Base-by-base conservation (phyloP, 2,329 filamentous ascomycete species). In the Grosmannia huntii region DNA sequence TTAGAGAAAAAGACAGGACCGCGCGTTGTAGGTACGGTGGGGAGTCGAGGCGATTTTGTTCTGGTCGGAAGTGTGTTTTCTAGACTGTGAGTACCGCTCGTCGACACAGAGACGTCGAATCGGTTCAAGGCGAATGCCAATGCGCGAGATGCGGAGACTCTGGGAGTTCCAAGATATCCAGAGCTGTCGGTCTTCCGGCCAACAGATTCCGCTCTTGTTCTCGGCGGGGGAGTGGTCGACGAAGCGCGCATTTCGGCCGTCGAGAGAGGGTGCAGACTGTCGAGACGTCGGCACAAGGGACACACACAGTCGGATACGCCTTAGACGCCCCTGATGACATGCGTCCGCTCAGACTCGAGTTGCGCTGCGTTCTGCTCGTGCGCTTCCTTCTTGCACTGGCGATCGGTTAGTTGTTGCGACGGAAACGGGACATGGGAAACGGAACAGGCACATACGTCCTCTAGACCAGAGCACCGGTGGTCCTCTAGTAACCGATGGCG, bases 401-500 rank as follows among this genome's bases (percentile, higher is more conserved):
- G 33, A 9, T 11, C 2, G 28, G 31, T 44, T 23, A 51, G 48
- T 11, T 10, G n/a, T 2, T 23, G 14, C 7, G 12, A 27, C 16
- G 41, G 7, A 9, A 19, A 28, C 25, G 12, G 48, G 2, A 6
- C 12, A 7, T 1, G n/a, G 27, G 7, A 27, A 19, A 27, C 23
- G 9, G 21, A 55, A 28, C 6, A 33, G 31, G 31, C 64, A 76
- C 84, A 76, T 76, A 86, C 84, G 75, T 96, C 89, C 77, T 97
- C 94, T 59, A 99, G 78, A 48, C 90, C 90, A 63, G 82, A 84
- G 76, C 94, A 99, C 75, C 89, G 89, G 76, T 99, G 94, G 66
- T 92, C 89, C 73, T 99, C 94, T 63, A 97, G 75, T 75, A 97
- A 81, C 59, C 94, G 82, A 75, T 99, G 94, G 76, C 90, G 95